Conservation (phyloP, 2,329 filamentous ascomycete genomes). For the Rosellinia necatrix region DNA sequence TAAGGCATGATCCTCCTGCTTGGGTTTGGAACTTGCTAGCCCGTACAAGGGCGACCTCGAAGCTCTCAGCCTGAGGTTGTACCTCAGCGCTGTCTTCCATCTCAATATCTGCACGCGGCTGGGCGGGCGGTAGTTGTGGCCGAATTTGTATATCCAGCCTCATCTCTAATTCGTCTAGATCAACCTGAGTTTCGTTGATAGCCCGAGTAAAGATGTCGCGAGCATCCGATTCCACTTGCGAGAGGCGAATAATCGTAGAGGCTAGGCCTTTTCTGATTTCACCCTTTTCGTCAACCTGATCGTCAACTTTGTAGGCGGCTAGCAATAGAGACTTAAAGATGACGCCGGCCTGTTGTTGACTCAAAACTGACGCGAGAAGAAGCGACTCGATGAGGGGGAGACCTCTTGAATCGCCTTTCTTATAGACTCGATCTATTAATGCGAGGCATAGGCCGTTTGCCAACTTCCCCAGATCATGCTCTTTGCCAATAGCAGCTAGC, state of each 20-base stretch:
- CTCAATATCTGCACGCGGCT: slow-evolving; percentile 54
- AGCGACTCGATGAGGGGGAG: slow-evolving; percentile 66
- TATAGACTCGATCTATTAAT: slow-evolving; percentile 64
- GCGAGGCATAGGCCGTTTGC: slow-evolving; percentile 73
- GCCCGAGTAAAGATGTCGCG: slow-evolving; percentile 69
- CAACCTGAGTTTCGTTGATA: slow-evolving; percentile 68
- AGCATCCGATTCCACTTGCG: slow-evolving; percentile 60
- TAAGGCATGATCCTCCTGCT: slow-evolving; percentile 56
- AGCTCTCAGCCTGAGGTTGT: slow-evolving; percentile 29
- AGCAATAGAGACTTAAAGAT: slow-evolving; percentile 69
- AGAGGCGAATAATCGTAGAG: slow-evolving; percentile 68
- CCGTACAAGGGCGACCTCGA: slow-evolving; percentile 36
- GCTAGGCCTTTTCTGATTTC: slow-evolving; percentile 67
- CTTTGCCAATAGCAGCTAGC: slow-evolving; percentile 64
- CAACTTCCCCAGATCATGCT: slow-evolving; percentile 72
- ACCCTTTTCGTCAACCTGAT: slow-evolving; percentile 58
- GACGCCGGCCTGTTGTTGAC: slow-evolving; percentile 65
- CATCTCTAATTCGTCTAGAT: slow-evolving; percentile 76
- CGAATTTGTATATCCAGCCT: slow-evolving; percentile 73
- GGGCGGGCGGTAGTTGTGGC: slow-evolving; percentile 55
- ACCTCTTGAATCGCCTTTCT: slow-evolving; percentile 61
- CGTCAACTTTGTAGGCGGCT: slow-evolving; percentile 61
- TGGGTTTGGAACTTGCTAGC: slow-evolving; percentile 39
- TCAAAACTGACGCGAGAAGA: slow-evolving; percentile 63
- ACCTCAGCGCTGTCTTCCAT: slow-evolving; percentile 47